Conservation (phyloP, 2,329 filamentous ascomycete species). For the Alternaria brassicae region DNA sequence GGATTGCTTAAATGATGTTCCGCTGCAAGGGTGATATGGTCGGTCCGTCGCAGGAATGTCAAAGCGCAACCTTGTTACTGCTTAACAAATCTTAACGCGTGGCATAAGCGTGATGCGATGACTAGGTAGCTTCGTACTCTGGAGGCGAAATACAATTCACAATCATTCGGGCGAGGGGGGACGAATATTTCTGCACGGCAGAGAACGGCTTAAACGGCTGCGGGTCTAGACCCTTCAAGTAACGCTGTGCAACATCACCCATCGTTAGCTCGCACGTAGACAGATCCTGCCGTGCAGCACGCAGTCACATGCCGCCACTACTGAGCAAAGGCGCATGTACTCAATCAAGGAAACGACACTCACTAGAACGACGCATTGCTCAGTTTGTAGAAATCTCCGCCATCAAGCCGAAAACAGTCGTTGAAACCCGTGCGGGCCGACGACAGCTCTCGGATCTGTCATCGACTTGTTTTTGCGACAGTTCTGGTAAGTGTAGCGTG, state of each 20-base stretch:
- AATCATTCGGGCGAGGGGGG: neutral
- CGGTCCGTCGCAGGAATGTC: neutral
- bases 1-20: neutral
- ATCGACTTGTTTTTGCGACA: neutral
- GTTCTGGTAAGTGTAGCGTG: neutral
- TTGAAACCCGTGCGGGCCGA: neutral
- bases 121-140: neutral
- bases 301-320: neutral
- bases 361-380: neutral
- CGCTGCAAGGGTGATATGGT: neutral
- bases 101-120: conserved; percentile 1
- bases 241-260: neutral
- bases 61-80: neutral
- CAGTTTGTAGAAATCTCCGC: neutral
- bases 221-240: neutral
- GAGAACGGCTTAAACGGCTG: neutral
- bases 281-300: neutral
- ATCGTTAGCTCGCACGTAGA: neutral
- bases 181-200: neutral
- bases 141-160: neutral
- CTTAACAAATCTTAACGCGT: neutral
- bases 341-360: neutral
- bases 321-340: neutral
- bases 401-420: neutral
- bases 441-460: neutral